phyloP scores from a whole-genome alignment of 495 filamentous ascomycete species.

The Penicillium desertorum region DNA sequence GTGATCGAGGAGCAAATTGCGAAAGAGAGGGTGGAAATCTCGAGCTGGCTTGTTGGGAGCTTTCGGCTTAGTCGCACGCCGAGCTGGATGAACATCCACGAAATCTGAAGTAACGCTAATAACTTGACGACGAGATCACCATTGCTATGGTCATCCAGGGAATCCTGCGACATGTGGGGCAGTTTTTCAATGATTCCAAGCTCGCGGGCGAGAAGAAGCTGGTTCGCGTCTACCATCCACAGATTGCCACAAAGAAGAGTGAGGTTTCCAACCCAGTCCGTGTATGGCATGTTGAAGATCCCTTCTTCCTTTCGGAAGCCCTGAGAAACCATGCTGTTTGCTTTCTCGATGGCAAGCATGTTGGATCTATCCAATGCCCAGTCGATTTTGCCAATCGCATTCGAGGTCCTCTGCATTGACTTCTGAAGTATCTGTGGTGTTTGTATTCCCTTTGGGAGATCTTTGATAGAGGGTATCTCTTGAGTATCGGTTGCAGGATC shows the following conservation, averaged over 20 bases:
- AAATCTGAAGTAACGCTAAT: background rate
- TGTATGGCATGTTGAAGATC: background rate
- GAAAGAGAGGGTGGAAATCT: background rate
- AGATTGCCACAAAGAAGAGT: background rate
- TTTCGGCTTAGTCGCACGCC: background rate
- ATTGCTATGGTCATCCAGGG: background rate
- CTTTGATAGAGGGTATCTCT: background rate
- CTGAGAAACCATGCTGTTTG: background rate
- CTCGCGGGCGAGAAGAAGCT: slow-evolving; percentile 9
- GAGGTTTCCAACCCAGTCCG: background rate
- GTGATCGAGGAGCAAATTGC: slow-evolving; percentile 2
- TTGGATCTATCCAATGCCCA: slow-evolving; percentile 1
- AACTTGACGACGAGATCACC: background rate
- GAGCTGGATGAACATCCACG: slow-evolving; percentile 5
- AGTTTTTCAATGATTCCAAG: slow-evolving; percentile 2
- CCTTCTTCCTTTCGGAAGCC: background rate
- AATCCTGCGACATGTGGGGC: background rate
- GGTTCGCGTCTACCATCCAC: slow-evolving; percentile 1
- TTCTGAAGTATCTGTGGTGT: background rate
- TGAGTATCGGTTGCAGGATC: background rate
- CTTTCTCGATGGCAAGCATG: background rate
- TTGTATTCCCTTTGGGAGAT: background rate
- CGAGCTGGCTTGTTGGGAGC: background rate
- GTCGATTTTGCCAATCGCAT: slow-evolving; percentile 1
- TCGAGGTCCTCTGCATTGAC: background rate